Base-by-base conservation (phyloP, 1,139 yeast species). In the Spencermartinsiella ligniputridi region DNA sequence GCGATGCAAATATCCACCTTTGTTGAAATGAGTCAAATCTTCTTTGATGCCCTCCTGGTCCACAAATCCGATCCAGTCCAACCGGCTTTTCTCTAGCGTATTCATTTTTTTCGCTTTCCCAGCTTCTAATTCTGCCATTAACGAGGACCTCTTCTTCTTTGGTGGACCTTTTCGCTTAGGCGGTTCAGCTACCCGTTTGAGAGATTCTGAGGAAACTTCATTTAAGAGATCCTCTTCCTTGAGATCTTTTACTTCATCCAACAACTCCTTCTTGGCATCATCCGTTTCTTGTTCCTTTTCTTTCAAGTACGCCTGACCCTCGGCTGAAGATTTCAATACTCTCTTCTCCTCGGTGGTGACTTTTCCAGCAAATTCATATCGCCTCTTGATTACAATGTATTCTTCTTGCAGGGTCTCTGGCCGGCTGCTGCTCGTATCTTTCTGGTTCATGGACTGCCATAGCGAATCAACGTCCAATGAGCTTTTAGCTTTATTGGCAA, bases 1-100 rank as follows among this genome's bases (percentile, higher is more conserved):
- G 61, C 81, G 88, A 53, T 88, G 95, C 60, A 94, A 70, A 66
- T 82, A 92, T 12, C 98, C 98, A 22, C 68, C 71, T 63, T 78
- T 80, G 63, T 89, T 90, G 60, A 83, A 85, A 46, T 78, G 74
- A 45, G 75, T 75, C 61, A 92, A 74, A 52, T 92, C 98, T 53
- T 88, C 96, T 44, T 78, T 75, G 46, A 94, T 81, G 48, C 90
- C 89, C 52, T 83, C 81, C 55, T 83, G 74, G 64, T 92, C 97
- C 17, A 94, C 97, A 67, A 86, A 90, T 49, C 88, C 80, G 1
- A 96, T 95, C 96, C 98, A 92, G 64, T 92, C 98, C 47, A 92
- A 72, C 50, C 95, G 74, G 2, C 96, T 86, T 63, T 92, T 92
- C 62, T 94, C 97, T 51, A 92, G 70, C 0, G 98, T 94, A 16